A percentile compares a stretch with the other conserved stretches of the same genome.
Evolutionary conservation across 164 flowering plant genomes (phyloP).

Genomic region (Aristolochia californica): DNA sequence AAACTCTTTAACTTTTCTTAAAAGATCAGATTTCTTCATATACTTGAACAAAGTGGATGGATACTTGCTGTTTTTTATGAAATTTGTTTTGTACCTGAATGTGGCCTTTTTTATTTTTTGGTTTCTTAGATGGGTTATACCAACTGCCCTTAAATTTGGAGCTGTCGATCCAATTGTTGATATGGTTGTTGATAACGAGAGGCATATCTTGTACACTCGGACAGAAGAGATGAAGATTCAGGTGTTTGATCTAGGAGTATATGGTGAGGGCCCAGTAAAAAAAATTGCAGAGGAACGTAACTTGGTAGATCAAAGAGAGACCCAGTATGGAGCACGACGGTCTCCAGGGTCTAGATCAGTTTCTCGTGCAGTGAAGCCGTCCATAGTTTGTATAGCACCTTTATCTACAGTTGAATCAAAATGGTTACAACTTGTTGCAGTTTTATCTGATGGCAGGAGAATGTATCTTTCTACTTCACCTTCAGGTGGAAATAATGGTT

Average conservation of each 20-base stretch:
- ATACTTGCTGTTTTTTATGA: no score
- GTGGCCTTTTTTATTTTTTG: neutral
- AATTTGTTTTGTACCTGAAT: no score
- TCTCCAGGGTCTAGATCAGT: slow-evolving; percentile 43
- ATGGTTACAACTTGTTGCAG: slow-evolving; percentile 86
- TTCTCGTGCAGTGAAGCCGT: slow-evolving; percentile 45
- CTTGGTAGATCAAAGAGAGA: slow-evolving; percentile 62
- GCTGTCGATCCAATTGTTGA: slow-evolving; percentile 87
- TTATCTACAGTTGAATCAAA: slow-evolving; percentile 81
- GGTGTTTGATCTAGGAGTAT: slow-evolving; percentile 61
- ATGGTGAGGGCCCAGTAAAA: slow-evolving; percentile 73
- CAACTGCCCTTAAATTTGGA: slow-evolving; percentile 89
- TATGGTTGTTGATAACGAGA: slow-evolving; percentile 87
- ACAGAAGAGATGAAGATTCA: slow-evolving; percentile 91
- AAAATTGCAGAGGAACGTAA: slow-evolving; percentile 88
- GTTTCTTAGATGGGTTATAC: slow-evolving; percentile 81
- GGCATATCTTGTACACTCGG: slow-evolving; percentile 78
- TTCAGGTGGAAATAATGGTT: slow-evolving; percentile 47
- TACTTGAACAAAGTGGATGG: no score
- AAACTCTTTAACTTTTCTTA: no score
- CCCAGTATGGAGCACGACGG: slow-evolving; percentile 51
- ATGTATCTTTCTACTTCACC: slow-evolving; percentile 81
- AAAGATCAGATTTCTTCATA: no score
- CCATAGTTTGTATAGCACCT: slow-evolving; percentile 77
- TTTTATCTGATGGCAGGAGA: slow-evolving; percentile 94